phyloP scores from a whole-genome alignment of 768 basidiomycete species.

The Trametes maxima region DNA sequence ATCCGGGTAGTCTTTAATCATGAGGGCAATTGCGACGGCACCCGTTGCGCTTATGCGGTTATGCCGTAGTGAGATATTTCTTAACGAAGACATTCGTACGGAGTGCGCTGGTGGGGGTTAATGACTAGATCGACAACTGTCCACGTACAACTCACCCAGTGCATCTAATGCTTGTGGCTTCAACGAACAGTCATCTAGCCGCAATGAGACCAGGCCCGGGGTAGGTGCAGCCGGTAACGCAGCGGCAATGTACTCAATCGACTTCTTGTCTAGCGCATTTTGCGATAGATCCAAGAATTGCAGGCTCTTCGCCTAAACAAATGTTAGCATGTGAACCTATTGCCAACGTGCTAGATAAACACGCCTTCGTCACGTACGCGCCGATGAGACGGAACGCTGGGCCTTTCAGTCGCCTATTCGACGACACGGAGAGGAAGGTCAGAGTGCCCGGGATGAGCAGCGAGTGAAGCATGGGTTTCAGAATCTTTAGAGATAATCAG shows the following conservation, averaged over 20 bases:
- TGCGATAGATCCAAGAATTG: slow-evolving; percentile 92
- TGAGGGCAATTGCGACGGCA: slow-evolving; percentile 89
- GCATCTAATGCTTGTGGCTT: slow-evolving; percentile 75
- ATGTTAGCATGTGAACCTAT: neutral
- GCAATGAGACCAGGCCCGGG: slow-evolving; percentile 70
- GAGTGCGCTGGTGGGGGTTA: slow-evolving; percentile 59
- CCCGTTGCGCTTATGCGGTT: slow-evolving; percentile 86
- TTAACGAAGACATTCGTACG: slow-evolving; percentile 79
- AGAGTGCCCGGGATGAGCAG: slow-evolving; percentile 82
- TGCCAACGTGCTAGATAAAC: neutral
- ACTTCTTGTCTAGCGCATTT: slow-evolving; percentile 80
- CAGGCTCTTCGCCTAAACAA: slow-evolving; percentile 65
- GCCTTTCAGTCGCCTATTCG: slow-evolving; percentile 79
- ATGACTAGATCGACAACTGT: neutral
- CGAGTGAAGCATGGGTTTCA: slow-evolving; percentile 90
- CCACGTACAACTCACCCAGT: slow-evolving; percentile 57
- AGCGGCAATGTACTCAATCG: slow-evolving; percentile 78
- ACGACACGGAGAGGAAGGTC: slow-evolving; percentile 82
- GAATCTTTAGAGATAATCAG: slow-evolving; percentile 45
- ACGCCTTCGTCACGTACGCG: slow-evolving; percentile 75
- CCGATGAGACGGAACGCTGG: slow-evolving; percentile 79
- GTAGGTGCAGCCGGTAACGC: slow-evolving; percentile 59
- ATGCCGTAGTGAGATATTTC: slow-evolving; percentile 87
- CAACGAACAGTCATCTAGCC: slow-evolving; percentile 85
- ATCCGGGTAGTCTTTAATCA: slow-evolving; percentile 97